Percentiles rank a stretch among this genome's conserved stretches.
These are phyloP conservation scores for Chlamydomonas sp. DNA, from an alignment of 139 green algal genomes.

Conservation along the genomic window DNA sequence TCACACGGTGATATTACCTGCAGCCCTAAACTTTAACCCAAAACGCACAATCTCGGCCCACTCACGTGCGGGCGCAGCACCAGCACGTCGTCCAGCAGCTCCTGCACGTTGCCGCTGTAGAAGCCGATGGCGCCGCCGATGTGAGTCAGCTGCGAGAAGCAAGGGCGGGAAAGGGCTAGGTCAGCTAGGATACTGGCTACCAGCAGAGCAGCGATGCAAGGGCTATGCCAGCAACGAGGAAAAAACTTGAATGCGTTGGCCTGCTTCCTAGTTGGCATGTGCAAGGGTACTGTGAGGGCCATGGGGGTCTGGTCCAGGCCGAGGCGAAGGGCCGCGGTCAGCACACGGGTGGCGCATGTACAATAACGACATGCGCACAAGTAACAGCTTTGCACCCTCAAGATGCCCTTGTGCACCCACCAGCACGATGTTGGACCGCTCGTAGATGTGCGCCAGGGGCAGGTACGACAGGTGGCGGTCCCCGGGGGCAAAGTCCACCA, in stretches of 20 bases:
- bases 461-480: constrained; percentile 91
- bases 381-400: not conserved
- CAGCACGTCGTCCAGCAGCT: constrained; percentile 87
- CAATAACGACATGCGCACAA: not conserved
- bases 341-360: not conserved
- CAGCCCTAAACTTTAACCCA: not conserved
- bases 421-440: constrained; percentile 79
- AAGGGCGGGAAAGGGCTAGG: not conserved
- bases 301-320: too few species aligned
- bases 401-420: constrained; percentile 5
- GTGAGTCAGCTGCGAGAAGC: constrained; percentile 48
- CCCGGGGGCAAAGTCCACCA: constrained; percentile 52
- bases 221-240: too few species aligned
- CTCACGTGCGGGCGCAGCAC: constrained; percentile 48
- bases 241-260: too few species aligned
- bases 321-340: too few species aligned
- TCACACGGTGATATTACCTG: too few species aligned
- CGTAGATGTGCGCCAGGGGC: constrained; percentile 96
- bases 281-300: too few species aligned
- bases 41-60: constrained; percentile 13
- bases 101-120: constrained; percentile 88
- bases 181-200: not conserved
- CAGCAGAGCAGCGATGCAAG: too few species aligned
- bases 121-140: constrained; percentile 82
- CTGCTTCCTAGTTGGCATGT: too few species aligned